Evolutionary conservation across 2,329 filamentous ascomycete species (phyloP), one percentile per base, ranked within the genome.

Genomic region (Teratosphaeria nubilosa): DNA sequence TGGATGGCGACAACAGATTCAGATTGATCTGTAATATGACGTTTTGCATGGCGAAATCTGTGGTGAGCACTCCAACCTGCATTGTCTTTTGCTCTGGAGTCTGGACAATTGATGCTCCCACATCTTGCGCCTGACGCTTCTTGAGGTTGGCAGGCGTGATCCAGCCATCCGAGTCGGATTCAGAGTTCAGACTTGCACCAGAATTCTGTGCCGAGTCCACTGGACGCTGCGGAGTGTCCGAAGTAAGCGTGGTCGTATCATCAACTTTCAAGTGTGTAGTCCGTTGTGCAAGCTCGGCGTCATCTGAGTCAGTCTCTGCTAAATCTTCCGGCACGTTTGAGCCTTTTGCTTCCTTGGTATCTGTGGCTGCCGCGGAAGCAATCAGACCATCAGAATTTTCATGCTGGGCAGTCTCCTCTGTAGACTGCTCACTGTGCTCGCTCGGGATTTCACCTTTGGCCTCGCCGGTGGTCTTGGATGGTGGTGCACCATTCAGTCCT

Each of bases 31-130:
- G 90, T 4, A 99, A 81, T 1, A 94, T 83, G 7, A 97, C 91
- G 72, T 97, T 97, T 76, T 97, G 92, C 90, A 99, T 95, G 57
- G 94, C 92, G 75, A 89, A 97, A 77, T 99, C 94, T 58, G 88
- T 91, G 1, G 94, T 97, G 69, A 97, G 86, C 51, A 92, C 86
- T n/a, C 91, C 92, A 16, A 89, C 90, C 73, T 95, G 86, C 65
- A 96, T 86, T 13, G 83, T 84, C 61, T 82, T 82, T 37, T 82
- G 79, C 56, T 83, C 78, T 1, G 80, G 72, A 16, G 64, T 59
- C 54, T 77, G 72, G 1, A 77, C 73, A 5, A 75, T 75, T 24
- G 77, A 74, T 27, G 73, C 72, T 54, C 68, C 66, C 22, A 78
- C 75, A 65, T 92, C 86, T 70, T 85, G 82, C 59, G 82, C 83